Conservation (phyloP, 2,329 filamentous ascomycete genomes). For the Westerdykella ornata region DNA sequence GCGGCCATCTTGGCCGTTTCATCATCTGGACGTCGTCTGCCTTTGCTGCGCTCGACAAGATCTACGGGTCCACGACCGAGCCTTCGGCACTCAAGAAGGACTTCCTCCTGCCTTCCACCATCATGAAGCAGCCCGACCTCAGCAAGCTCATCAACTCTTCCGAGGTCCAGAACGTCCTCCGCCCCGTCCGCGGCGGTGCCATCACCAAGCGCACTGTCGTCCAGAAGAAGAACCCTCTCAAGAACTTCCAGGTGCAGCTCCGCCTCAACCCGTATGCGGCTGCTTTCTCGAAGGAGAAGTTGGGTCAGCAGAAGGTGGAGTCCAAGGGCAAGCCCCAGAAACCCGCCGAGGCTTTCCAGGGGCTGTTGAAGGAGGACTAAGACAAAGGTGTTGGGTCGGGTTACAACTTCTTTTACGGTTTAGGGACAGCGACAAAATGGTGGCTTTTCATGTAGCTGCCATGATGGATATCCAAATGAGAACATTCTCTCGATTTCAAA, state of each 20-base stretch:
- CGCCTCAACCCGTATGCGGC: slow-evolving; percentile 97
- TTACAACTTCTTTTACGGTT: slow-evolving; percentile 19
- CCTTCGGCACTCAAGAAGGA: slow-evolving; percentile 95
- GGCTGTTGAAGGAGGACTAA: slow-evolving; percentile 46
- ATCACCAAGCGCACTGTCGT: slow-evolving; percentile 82
- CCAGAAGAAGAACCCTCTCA: slow-evolving; percentile 99
- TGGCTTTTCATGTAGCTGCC: background rate
- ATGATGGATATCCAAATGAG: too few relatives aligned
- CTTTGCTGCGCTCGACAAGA: slow-evolving; percentile 90
- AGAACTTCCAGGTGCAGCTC: slow-evolving; percentile 98
- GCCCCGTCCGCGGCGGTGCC: slow-evolving; percentile 82
- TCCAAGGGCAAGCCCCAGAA: slow-evolving; percentile 60
- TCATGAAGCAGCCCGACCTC: slow-evolving; percentile 91
- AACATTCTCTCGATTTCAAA: too few relatives aligned
- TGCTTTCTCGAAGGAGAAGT: slow-evolving; percentile 79
- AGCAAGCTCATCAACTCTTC: slow-evolving; percentile 98
- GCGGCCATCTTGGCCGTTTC: slow-evolving; percentile 98
- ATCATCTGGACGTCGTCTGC: slow-evolving; percentile 97
- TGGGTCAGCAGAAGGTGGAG: slow-evolving; percentile 63
- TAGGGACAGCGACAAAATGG: slow-evolving; percentile 2
- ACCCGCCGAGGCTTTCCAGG: slow-evolving; percentile 48
- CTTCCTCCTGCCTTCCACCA: slow-evolving; percentile 90
- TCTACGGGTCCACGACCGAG: slow-evolving; percentile 91
- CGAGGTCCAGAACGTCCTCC: slow-evolving; percentile 94
- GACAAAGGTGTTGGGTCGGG: slow-evolving; percentile 13